Evolutionary conservation across 2,329 filamentous ascomycete species (phyloP).

Genomic region (Corinectria fuckeliana): DNA sequence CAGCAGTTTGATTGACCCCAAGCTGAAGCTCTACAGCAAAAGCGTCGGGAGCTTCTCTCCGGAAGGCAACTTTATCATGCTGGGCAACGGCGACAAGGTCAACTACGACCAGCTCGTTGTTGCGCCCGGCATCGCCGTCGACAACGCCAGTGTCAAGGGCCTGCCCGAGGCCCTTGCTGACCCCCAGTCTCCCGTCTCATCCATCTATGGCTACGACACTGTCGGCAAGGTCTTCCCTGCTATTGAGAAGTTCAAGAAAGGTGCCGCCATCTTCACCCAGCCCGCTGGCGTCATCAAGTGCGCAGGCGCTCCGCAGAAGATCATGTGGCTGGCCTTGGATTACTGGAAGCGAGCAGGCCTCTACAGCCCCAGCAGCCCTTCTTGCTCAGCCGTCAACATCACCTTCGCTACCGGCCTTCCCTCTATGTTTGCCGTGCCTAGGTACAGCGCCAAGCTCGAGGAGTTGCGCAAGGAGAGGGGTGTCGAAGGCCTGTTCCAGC

Average conservation of each 20-base stretch:
- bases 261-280: slow-evolving; percentile 65
- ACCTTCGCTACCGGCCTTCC: slow-evolving; percentile 62
- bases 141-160: slow-evolving; percentile 59
- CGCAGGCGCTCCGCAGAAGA: slow-evolving; percentile 66
- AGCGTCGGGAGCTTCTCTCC: slow-evolving; percentile 59
- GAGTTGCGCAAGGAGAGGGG: slow-evolving; percentile 58
- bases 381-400: slow-evolving; percentile 55
- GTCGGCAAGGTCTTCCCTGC: slow-evolving; percentile 59
- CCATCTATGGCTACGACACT: slow-evolving; percentile 64
- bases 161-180: slow-evolving; percentile 62
- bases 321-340: slow-evolving; percentile 67
- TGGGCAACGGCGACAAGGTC: slow-evolving; percentile 61
- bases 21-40: slow-evolving; percentile 65
- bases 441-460: slow-evolving; percentile 63
- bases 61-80: slow-evolving; percentile 61
- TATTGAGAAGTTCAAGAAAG: slow-evolving; percentile 55
- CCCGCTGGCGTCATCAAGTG: slow-evolving; percentile 66
- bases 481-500: slow-evolving; percentile 65
- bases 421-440: slow-evolving; percentile 66
- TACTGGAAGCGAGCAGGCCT: slow-evolving; percentile 62
- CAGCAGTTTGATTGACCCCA: slow-evolving; percentile 60
- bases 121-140: slow-evolving; percentile 61
- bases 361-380: slow-evolving; percentile 50
- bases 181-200: slow-evolving; percentile 55
- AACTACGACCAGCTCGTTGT: slow-evolving; percentile 71